Percentiles rank a stretch among this genome's conserved stretches.
Evolutionary conservation across 2,329 filamentous ascomycete genomes (phyloP).

Genomic region (Calonectria pseudoreteaudii): DNA sequence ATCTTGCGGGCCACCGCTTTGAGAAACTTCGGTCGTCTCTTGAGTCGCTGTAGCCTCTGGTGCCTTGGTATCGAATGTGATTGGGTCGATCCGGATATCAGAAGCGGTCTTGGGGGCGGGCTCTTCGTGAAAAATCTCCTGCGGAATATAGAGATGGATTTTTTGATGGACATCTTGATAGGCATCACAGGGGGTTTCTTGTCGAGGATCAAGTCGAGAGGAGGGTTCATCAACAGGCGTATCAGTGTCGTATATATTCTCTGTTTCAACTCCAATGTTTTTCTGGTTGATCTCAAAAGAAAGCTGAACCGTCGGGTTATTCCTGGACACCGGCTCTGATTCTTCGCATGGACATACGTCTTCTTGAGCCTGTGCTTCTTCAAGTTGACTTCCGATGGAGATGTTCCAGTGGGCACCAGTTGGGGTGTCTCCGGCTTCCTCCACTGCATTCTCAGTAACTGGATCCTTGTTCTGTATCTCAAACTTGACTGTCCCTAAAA

Average conservation of each 20-base stretch:
- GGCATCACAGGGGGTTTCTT: not conserved
- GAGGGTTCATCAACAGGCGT: not conserved
- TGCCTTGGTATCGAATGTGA: not conserved
- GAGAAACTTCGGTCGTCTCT: not conserved
- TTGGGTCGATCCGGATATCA: not conserved
- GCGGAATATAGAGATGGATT: not conserved
- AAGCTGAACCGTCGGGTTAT: not conserved
- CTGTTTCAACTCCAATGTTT: not conserved
- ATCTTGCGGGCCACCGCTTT: not conserved
- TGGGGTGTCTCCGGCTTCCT: not conserved
- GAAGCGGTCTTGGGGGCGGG: not conserved
- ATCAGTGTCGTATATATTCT: not conserved
- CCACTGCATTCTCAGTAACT: not conserved
- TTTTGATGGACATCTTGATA: not conserved
- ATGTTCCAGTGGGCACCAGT: not conserved
- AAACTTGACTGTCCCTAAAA: not conserved
- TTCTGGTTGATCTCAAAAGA: not conserved
- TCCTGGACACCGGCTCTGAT: too few species aligned
- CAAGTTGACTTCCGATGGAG: too few species aligned
- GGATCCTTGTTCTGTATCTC: not conserved
- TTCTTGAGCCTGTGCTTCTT: not conserved
- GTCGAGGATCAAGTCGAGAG: not conserved
- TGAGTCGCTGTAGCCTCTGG: not conserved
- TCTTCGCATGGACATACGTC: not conserved
- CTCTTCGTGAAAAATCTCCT: not conserved